phyloP scores from a whole-genome alignment of 2,329 filamentous ascomycete species.

The Dissoconium aciculare region DNA sequence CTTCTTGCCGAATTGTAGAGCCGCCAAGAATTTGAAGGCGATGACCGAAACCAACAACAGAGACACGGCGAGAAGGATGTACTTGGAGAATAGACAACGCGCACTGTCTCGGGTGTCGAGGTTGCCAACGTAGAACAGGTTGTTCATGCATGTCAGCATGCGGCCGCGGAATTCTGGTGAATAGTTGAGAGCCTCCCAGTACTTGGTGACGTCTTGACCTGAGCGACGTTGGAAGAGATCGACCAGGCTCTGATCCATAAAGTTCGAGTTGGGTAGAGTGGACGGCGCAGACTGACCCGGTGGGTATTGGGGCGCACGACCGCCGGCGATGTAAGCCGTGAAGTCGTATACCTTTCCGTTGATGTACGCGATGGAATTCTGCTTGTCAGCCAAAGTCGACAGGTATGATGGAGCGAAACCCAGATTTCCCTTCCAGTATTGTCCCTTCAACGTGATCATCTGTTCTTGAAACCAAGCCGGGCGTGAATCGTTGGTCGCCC shows the following conservation, averaged over 20 bases:
- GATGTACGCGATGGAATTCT: slow-evolving; percentile 58
- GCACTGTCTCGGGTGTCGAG: slow-evolving; percentile 80
- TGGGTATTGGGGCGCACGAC: slow-evolving; percentile 48
- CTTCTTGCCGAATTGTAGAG: slow-evolving; percentile 86
- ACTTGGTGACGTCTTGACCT: slow-evolving; percentile 67
- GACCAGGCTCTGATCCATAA: slow-evolving; percentile 65
- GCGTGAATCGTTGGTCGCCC: slow-evolving; percentile 63
- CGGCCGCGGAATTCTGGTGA: slow-evolving; percentile 41
- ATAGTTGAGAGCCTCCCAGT: slow-evolving; percentile 59
- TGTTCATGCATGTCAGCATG: slow-evolving; percentile 77
- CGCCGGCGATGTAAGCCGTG: slow-evolving; percentile 65
- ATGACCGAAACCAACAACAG: slow-evolving; percentile 68
- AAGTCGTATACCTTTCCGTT: slow-evolving; percentile 74
- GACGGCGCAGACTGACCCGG: slow-evolving; percentile 36
- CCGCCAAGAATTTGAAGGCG: slow-evolving; percentile 86
- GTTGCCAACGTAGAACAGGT: slow-evolving; percentile 86
- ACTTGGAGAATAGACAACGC: slow-evolving; percentile 74
- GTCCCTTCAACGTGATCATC: slow-evolving; percentile 60
- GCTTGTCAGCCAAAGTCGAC: slow-evolving; percentile 40
- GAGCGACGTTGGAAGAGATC: slow-evolving; percentile 61
- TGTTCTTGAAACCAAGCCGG: slow-evolving; percentile 88
- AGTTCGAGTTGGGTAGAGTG: slow-evolving; percentile 45
- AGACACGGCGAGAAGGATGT: slow-evolving; percentile 76
- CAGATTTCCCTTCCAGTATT: slow-evolving; percentile 74
- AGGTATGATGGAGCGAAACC: slow-evolving; percentile 73